Evolutionary conservation across 495 filamentous ascomycete species (phyloP).

Genomic region (Aspergillus heteromorphus): DNA sequence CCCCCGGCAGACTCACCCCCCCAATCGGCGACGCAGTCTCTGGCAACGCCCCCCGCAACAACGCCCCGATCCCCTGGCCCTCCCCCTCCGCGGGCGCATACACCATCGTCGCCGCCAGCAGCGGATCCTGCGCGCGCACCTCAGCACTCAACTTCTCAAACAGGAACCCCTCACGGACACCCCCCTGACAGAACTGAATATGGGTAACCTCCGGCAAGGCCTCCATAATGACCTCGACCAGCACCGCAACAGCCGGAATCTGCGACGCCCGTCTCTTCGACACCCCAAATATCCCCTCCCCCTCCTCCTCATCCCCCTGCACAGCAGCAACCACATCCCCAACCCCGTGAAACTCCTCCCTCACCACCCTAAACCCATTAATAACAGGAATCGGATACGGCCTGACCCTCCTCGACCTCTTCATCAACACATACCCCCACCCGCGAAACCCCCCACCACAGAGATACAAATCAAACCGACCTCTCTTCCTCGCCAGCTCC

Average conservation of each 20-base stretch:
- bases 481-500: slow-evolving; percentile 26
- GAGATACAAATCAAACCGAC: slow-evolving; percentile 64
- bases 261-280: slow-evolving; percentile 73
- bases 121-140: slow-evolving; percentile 56
- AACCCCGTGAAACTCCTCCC: slow-evolving; percentile 58
- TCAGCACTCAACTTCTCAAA: slow-evolving; percentile 55
- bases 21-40: slow-evolving; percentile 10
- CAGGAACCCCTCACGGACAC: slow-evolving; percentile 75
- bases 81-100: slow-evolving; percentile 44
- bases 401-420: slow-evolving; percentile 48
- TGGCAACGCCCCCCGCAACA: slow-evolving; percentile 43
- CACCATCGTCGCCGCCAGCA: slow-evolving; percentile 53
- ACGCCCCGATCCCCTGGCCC: slow-evolving; percentile 27
- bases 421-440: slow-evolving; percentile 79
- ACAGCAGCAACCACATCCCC: slow-evolving; percentile 52
- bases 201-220: slow-evolving; percentile 63
- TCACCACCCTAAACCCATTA: slow-evolving; percentile 65
- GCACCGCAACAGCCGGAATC: slow-evolving; percentile 71
- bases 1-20: slow-evolving; percentile 16
- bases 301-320: slow-evolving; percentile 29
- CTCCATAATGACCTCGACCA: slow-evolving; percentile 64
- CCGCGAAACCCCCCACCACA: slow-evolving; percentile 86
- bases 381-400: slow-evolving; percentile 81
- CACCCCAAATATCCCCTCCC: slow-evolving; percentile 61
- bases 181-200: slow-evolving; percentile 75